These are phyloP conservation scores for Cryptosporidium tyzzeri DNA, from an alignment of 169 alveolate species.

Conservation along the genomic window DNA sequence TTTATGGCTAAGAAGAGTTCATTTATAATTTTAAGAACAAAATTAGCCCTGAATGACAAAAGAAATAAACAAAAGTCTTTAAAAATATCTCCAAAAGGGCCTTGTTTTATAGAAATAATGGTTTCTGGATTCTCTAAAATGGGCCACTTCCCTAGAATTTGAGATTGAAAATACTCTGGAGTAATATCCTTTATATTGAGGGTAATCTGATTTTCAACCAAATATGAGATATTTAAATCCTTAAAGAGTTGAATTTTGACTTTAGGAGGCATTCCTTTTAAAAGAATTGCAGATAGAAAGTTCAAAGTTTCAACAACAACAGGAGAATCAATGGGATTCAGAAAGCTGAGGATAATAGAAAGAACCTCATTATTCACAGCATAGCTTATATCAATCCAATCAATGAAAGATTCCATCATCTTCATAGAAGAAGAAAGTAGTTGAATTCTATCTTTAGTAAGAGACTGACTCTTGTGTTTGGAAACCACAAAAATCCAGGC, in stretches of 20 bases:
- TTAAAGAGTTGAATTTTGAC: slow-evolving; percentile 30
- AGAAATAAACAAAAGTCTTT: slow-evolving; percentile 43
- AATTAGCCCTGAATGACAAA: slow-evolving; percentile 17
- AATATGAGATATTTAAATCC: slow-evolving; percentile 46
- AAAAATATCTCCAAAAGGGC: slow-evolving; percentile 31
- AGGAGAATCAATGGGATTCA: slow-evolving; percentile 46
- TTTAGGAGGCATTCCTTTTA: slow-evolving; percentile 60
- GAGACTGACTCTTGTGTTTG: slow-evolving; percentile 10
- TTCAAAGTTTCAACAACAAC: slow-evolving; percentile 57
- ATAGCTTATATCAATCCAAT: slow-evolving; percentile 70
- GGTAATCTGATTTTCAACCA: slow-evolving; percentile 22
- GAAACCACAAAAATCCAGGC: slow-evolving; percentile 61
- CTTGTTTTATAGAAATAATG: slow-evolving; percentile 37
- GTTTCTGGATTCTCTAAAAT: slow-evolving; percentile 37
- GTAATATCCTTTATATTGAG: slow-evolving; percentile 27
- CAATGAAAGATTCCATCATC: slow-evolving; percentile 50
- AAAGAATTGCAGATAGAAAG: slow-evolving; percentile 47
- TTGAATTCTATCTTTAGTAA: background rate
- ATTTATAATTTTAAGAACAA: slow-evolving; percentile 12
- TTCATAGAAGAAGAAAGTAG: slow-evolving; percentile 42
- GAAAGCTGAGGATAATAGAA: slow-evolving; percentile 4
- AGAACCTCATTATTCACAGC: slow-evolving; percentile 59
- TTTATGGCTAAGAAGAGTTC: slow-evolving; percentile 37
- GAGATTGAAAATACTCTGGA: slow-evolving; percentile 16
- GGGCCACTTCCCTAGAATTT: slow-evolving; percentile 21